These are phyloP conservation scores for Epicoccum sorghinum DNA, from an alignment of 2,329 filamentous ascomycete genomes.

Conservation along the genomic window DNA sequence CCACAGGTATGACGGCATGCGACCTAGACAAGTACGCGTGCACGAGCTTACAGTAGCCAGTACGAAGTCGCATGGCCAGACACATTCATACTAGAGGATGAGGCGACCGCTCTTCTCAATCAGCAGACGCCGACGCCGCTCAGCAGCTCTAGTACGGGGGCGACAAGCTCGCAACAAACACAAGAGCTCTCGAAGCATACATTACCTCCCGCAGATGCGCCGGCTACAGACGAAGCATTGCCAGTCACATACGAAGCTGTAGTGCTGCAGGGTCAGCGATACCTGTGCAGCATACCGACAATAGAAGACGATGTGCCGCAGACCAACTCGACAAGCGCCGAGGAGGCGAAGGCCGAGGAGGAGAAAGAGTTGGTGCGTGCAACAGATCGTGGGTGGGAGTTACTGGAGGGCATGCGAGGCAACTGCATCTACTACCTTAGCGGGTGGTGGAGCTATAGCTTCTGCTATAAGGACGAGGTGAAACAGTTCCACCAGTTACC, in stretches of 20 bases:
- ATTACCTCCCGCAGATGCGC: slow-evolving; percentile 22
- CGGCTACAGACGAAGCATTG: slow-evolving; percentile 30
- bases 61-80: slow-evolving; percentile 81
- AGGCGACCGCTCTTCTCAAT: slow-evolving; percentile 67
- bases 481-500: slow-evolving; percentile 89
- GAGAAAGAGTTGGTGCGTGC: slow-evolving; percentile 80
- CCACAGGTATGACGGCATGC: slow-evolving; percentile 69
- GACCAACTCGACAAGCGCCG: slow-evolving; percentile 70
- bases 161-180: slow-evolving; percentile 42
- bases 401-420: slow-evolving; percentile 77
- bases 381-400: slow-evolving; percentile 77
- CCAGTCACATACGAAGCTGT: slow-evolving; percentile 72
- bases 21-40: neutral
- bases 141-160: slow-evolving; percentile 35
- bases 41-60: slow-evolving; percentile 52
- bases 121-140: slow-evolving; percentile 25
- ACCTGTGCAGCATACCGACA: slow-evolving; percentile 83
- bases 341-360: slow-evolving; percentile 73
- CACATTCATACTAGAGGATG: slow-evolving; percentile 71
- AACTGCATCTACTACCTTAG: slow-evolving; percentile 82
- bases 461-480: slow-evolving; percentile 87
- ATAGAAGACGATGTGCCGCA: slow-evolving; percentile 61
- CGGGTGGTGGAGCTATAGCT: slow-evolving; percentile 96
- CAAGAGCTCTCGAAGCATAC: slow-evolving; percentile 44
- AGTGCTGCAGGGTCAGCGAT: slow-evolving; percentile 70